Evolutionary conservation across 2,329 filamentous ascomycete genomes (phyloP).

Genomic region (Hypoxylon sp.): DNA sequence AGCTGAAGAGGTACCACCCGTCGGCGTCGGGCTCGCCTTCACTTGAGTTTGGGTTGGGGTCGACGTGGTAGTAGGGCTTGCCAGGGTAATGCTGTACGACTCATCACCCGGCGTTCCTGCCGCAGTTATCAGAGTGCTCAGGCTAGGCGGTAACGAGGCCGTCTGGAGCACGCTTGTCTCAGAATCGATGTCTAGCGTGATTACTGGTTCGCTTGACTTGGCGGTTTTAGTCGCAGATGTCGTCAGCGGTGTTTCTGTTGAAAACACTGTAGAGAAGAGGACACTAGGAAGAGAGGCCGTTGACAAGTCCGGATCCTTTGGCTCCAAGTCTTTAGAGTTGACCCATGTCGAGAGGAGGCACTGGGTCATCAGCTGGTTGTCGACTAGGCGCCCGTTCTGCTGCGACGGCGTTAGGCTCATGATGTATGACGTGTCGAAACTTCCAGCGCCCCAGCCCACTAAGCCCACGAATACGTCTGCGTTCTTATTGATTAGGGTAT

Average conservation of each 20-base stretch:
- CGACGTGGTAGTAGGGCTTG: conserved; percentile 13
- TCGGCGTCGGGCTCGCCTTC: conserved; percentile 11
- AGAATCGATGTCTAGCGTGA: conserved; percentile 31
- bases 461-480: conserved; percentile 63
- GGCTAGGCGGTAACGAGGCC: conserved; percentile 12
- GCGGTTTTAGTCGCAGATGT: conserved; percentile 6
- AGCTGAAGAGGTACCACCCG: conserved; percentile 10
- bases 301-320: conserved; percentile 3
- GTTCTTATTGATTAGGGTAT: conserved; percentile 61
- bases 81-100: conserved; percentile 32
- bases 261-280: conserved; percentile 1
- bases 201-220: conserved; percentile 14
- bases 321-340: conserved; percentile 34
- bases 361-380: conserved; percentile 59
- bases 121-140: conserved; percentile 39
- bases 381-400: conserved; percentile 51
- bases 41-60: neutral
- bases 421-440: conserved; percentile 58
- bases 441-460: conserved; percentile 62
- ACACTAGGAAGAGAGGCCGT: conserved; percentile 3
- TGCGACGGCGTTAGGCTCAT: conserved; percentile 59
- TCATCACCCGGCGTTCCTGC: conserved; percentile 33
- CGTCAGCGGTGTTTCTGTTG: conserved; percentile 1
- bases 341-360: conserved; percentile 58
- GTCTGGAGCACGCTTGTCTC: conserved; percentile 24